These are phyloP conservation scores for Magnolia kwangsiensis DNA, from an alignment of 164 flowering plant genomes.

Conservation along the genomic window DNA sequence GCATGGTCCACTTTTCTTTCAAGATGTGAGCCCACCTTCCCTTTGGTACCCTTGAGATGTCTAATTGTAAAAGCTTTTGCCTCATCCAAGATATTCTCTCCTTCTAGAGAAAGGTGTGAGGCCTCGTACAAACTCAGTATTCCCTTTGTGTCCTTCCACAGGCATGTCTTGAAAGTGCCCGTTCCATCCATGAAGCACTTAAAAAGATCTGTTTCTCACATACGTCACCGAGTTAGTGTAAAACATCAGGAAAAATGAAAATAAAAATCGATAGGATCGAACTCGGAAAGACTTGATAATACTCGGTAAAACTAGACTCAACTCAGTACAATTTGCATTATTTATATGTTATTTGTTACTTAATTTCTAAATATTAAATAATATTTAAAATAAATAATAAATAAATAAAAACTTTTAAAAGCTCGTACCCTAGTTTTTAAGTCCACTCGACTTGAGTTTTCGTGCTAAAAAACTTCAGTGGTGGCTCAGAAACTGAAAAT, in stretches of 20 bases:
- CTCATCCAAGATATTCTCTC: slow-evolving; percentile 27
- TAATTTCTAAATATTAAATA: neutral
- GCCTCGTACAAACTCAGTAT: slow-evolving; percentile 41
- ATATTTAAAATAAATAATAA: too few species aligned
- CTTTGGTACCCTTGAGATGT: slow-evolving; percentile 12
- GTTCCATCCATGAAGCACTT: slow-evolving; percentile 23
- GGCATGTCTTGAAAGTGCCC: slow-evolving; percentile 16
- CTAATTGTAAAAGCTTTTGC: slow-evolving; percentile 21
- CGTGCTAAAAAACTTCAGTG: too few species aligned
- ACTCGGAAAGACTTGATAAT: neutral
- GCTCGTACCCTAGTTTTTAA: too few species aligned
- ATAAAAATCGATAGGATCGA: neutral
- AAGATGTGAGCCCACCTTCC: slow-evolving; percentile 11
- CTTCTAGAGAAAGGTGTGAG: slow-evolving; percentile 28
- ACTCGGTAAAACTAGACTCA: too few species aligned
- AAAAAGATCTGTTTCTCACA: slow-evolving; percentile 26
- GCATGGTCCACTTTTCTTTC: slow-evolving; percentile 20
- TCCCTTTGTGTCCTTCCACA: slow-evolving; percentile 18
- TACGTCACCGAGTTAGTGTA: too few species aligned
- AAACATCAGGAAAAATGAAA: neutral
- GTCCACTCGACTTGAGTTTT: too few species aligned
- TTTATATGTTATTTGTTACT: neutral
- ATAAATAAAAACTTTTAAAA: too few species aligned
- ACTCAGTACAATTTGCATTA: too few species aligned
- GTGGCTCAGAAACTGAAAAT: too few species aligned